Base-by-base conservation (phyloP, 2,329 filamentous ascomycete species). In the Didymellaceae sp. region DNA sequence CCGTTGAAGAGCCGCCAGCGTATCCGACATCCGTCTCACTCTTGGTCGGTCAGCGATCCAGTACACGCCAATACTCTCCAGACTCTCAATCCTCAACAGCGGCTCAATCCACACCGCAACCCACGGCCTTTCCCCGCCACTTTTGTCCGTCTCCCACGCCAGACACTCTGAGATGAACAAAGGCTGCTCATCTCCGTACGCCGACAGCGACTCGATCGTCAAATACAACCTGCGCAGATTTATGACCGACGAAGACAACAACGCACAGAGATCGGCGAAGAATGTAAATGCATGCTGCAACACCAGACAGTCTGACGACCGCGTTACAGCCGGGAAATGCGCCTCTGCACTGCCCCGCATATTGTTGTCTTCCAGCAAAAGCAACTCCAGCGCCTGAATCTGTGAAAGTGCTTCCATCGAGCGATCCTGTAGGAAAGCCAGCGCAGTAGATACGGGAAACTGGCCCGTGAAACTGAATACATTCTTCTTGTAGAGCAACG, bases 401-500 rank as follows among this genome's bases (percentile, higher is more conserved):
- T 44, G 35, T 21, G 39, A 41, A 7, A 61, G 54, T 9, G 56
- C 61, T 13, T 31, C 37, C 3, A 51, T 22, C 13, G 63, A 45
- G 25, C 60, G 53, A 21, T 67, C 64, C 32, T 57, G 53, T 6
- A 68, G 47, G 24, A 67, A 68, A 0, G 50, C 54, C 8, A 65
- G 56, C 3, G 60, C 61, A 20, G 62, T 66, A 20, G 65, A 57
- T 13, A 68, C 50, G 8, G 56, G 40, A 18, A 61, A 64, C 21
- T 55, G 51, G 16, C 35, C 34, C 2, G 41, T 59, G 44, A 68
- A 66, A 20, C 54, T 56, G 39, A 68, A 68, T 5, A 44, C 43
- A 18, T 64, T 65, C 26, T 55, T 61, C 10, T 54, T 40, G 35
- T 67, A 67, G 43, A 67, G 65, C 9, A 61, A 18, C 13, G 58